phyloP scores from a whole-genome alignment of 164 flowering plant genomes.

The Hamamelis virginiana region DNA sequence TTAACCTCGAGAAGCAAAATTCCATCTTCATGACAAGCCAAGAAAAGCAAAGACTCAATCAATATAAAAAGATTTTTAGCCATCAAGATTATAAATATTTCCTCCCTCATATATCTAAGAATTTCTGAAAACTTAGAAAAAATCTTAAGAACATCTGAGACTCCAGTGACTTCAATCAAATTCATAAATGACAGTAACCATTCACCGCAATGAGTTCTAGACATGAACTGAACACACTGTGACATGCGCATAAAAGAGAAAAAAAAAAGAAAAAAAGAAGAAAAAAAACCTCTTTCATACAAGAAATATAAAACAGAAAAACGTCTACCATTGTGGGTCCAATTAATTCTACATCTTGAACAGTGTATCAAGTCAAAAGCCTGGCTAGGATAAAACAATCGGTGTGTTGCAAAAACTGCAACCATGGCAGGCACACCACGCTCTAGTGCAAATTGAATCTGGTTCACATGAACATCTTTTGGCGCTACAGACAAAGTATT shows the following conservation, averaged over 20 bases:
- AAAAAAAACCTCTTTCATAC: too few species aligned
- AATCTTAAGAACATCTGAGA: too few species aligned
- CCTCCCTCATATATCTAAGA: too few species aligned
- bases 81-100: background rate
- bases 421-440: conserved; percentile 86
- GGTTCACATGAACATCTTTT: conserved; percentile 81
- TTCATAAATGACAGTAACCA: too few species aligned
- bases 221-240: too few species aligned
- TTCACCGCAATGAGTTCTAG: too few species aligned
- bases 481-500: conserved; percentile 72
- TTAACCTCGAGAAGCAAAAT: conserved; percentile 76
- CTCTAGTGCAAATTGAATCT: conserved; percentile 81
- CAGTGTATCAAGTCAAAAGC: conserved; percentile 85
- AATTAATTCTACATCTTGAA: conserved; percentile 73
- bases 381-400: conserved; percentile 72
- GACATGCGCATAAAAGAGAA: too few species aligned
- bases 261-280: too few species aligned
- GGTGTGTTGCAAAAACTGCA: conserved; percentile 63
- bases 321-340: conserved; percentile 73
- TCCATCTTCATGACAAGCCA: conserved; percentile 55
- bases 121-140: too few species aligned
- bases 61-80: conserved; percentile 5
- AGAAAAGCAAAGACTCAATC: conserved; percentile 11
- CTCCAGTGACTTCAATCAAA: too few species aligned
- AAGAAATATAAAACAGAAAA: background rate